Evolutionary conservation across 495 filamentous ascomycete species (phyloP), one percentile per base, ranked within the genome.

Genomic region (Penicillium paradoxum): DNA sequence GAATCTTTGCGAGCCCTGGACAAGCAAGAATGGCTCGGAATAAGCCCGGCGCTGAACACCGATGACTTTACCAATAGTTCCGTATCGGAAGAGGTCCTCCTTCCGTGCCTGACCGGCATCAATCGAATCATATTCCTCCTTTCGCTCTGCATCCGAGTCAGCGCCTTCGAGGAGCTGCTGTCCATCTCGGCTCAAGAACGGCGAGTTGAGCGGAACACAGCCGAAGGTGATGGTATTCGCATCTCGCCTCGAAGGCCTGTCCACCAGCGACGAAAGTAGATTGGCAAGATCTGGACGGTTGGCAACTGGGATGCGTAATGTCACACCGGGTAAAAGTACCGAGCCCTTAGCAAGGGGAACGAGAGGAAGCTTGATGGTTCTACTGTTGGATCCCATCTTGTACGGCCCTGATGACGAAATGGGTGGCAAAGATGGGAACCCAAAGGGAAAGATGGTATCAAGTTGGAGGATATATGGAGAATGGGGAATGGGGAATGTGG

Each of bases 201-300:
- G 81, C 11, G 87, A 91, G 48, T 74, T 81, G 47, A 95, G 76
- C 32, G 91, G 91, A 56, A 95, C 79, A 69, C 91, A 96, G 53
- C 84, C 86, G 56, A 96, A 83, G 34, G 84, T 82, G 53, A 93
- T 80, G 49, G 79, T 67, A 53, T 80, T 82, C 42, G 77, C 77
- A 57, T 85, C 84, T 7, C 82, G 79, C 32, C 79, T 83, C 48
- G 82, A 77, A 17, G 83, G 79, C 40, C 80, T 81, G 46, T 83
- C 83, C 62, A 90, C 87, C 40, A 93, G 76, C 34, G 84, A 81
- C 6, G 88, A 84, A 14, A 96, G 82, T 30, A 97, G 74, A 48
- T 90, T 86, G 38, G 86, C 83, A 51, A 96, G 83, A 65, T 97
- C 91, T 27, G 88, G 80, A 13, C 91, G 86, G 65, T 85, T 86